Evolutionary conservation across 2,329 filamentous ascomycete genomes (phyloP).

Genomic region (Domatiomyces catenatus): DNA sequence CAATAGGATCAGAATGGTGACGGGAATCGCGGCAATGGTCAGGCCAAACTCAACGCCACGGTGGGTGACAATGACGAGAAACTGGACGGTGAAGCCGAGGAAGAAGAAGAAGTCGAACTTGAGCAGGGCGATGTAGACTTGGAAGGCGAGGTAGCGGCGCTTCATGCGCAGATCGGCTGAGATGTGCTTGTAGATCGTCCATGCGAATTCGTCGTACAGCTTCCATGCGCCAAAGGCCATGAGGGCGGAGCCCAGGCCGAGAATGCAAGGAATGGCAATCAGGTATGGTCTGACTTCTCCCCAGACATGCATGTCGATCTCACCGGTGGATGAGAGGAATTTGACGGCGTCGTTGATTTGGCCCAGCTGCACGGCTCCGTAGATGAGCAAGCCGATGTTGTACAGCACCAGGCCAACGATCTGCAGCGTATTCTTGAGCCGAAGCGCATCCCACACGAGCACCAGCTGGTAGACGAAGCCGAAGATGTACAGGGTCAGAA

Average conservation of each 20-base stretch:
- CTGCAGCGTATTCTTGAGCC: conserved; percentile 95
- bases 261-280: conserved; percentile 69
- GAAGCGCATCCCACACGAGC: conserved; percentile 82
- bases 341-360: conserved; percentile 65
- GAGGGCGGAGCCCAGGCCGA: conserved; percentile 56
- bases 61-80: conserved; percentile 75
- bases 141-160: conserved; percentile 86
- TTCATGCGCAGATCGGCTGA: conserved; percentile 95
- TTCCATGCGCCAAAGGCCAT: conserved; percentile 79
- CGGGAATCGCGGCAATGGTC: conserved; percentile 75
- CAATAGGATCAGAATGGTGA: conserved; percentile 79
- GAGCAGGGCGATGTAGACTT: conserved; percentile 93
- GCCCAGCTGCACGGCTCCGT: conserved; percentile 81
- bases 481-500: conserved; percentile 92
- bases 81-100: conserved; percentile 94
- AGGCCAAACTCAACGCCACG: conserved; percentile 62
- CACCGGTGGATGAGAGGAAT: conserved; percentile 32
- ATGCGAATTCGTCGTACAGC: conserved; percentile 94
- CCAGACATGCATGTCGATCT: conserved; percentile 49
- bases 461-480: conserved; percentile 85
- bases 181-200: conserved; percentile 99
- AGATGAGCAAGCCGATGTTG: conserved; percentile 81
- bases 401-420: conserved; percentile 88
- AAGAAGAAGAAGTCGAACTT: conserved; percentile 99
- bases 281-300: conserved; percentile 55